Conservation (phyloP, 805 yeast genomes). For the Sugiyamaella floridensis region DNA sequence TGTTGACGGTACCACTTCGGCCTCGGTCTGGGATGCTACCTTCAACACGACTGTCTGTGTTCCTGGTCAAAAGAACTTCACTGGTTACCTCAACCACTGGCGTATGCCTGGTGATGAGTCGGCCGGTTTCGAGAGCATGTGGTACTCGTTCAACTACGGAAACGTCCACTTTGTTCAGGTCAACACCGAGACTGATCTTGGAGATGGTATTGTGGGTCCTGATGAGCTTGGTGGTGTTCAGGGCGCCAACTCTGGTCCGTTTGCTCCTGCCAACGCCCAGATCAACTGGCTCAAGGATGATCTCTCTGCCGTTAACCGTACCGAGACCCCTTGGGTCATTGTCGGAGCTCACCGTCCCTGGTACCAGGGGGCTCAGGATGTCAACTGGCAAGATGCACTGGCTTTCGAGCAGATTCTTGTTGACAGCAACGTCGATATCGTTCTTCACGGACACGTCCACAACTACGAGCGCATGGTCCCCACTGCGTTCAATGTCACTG, state of each 20-base stretch:
- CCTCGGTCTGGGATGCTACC: slow-evolving; percentile 5
- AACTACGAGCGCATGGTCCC: slow-evolving; percentile 19
- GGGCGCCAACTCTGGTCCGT: slow-evolving; percentile 23
- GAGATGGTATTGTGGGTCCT: slow-evolving; percentile 17
- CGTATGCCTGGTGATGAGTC: slow-evolving; percentile 25
- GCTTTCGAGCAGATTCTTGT: slow-evolving; percentile 18
- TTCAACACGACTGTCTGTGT: slow-evolving; percentile 13
- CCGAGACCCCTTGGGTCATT: slow-evolving; percentile 21
- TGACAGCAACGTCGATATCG: slow-evolving; percentile 18
- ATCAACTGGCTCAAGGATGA: slow-evolving; percentile 24
- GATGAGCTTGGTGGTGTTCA: slow-evolving; percentile 17
- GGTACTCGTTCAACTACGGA: slow-evolving; percentile 28
- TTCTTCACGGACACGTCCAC: slow-evolving; percentile 21
- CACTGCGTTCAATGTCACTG: slow-evolving; percentile 16
- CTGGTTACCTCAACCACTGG: slow-evolving; percentile 24
- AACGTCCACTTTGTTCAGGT: slow-evolving; percentile 24
- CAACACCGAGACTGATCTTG: slow-evolving; percentile 25
- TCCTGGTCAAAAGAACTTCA: slow-evolving; percentile 24
- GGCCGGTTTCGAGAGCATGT: slow-evolving; percentile 22
- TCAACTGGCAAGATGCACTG: slow-evolving; percentile 10
- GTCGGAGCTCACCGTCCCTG: slow-evolving; percentile 25
- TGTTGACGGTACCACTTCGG: slow-evolving; percentile 10
- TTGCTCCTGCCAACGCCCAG: slow-evolving; percentile 18
- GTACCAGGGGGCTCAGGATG: slow-evolving; percentile 16
- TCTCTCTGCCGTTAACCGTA: slow-evolving; percentile 22